Conservation (phyloP, 139 green algal genomes). For the Micractinium conductrix region DNA sequence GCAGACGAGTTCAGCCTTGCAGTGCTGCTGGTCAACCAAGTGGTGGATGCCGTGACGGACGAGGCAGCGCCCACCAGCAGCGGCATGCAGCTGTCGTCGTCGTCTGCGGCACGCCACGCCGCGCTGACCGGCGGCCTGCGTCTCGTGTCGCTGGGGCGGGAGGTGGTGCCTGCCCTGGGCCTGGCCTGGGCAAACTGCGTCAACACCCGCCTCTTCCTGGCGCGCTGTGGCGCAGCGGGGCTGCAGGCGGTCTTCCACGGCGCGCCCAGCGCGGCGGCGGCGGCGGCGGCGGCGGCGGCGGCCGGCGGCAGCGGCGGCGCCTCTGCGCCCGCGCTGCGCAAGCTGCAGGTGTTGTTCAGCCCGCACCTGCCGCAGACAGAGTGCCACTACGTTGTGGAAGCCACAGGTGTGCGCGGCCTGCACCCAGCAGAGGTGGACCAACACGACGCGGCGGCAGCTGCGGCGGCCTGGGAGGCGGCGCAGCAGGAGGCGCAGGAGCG, state of each 20-base stretch:
- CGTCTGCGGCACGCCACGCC: neutral
- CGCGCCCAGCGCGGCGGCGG: constrained; percentile 1
- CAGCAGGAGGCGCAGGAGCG: neutral
- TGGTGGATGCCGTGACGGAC: constrained; percentile 54
- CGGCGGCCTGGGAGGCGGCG: neutral
- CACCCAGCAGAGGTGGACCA: constrained; percentile 15
- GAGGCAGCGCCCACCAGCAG: no score
- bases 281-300: neutral
- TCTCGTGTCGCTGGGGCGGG: constrained; percentile 58
- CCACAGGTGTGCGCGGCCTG: constrained; percentile 51
- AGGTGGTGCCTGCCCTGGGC: constrained; percentile 73
- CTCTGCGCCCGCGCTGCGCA: neutral
- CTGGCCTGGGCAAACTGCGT: constrained; percentile 84
- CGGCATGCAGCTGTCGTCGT: neutral
- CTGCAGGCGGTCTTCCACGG: neutral
- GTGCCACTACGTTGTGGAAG: constrained; percentile 52
- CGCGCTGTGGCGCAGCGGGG: constrained; percentile 34
- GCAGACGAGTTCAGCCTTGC: constrained; percentile 57
- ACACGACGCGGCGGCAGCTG: neutral
- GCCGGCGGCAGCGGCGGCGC: neutral
- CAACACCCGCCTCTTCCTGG: constrained; percentile 70
- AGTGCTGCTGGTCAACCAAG: constrained; percentile 79
- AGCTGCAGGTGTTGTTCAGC: constrained; percentile 69
- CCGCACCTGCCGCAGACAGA: constrained; percentile 54
- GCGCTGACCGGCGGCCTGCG: constrained; percentile 42